Base-by-base conservation (phyloP, 768 basidiomycete genomes). In the Termitomyces sp. region DNA sequence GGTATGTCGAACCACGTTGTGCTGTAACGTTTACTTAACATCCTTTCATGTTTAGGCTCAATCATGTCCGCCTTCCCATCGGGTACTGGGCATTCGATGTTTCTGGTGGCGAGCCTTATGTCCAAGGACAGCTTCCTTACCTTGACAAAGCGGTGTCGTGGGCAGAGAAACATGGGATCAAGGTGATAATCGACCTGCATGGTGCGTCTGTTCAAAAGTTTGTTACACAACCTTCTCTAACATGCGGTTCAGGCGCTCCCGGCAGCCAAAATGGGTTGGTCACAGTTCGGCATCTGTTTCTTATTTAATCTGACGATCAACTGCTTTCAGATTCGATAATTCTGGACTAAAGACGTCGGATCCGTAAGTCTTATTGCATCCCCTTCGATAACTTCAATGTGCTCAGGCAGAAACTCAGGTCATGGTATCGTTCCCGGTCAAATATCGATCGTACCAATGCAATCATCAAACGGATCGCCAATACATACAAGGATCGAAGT, bases 81-180 rank as follows among this genome's bases (percentile, higher is more conserved):
- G 94, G 92, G 12, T 96, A 91, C 70, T 95, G 91, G 91, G 92
- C 89, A 1, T 92, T 87, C 63, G 91, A 94, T 57, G 84, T 92
- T 32, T 79, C 81, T n/a, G 76, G 77, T 17, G 90, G 90, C 5
- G 88, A 93, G 64, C 92, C 92, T 7, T 92, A 79, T 68, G 83
- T 90, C 57, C 81, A 83, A 71, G 90, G 90, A 11, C 90, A 92
- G 68, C 73, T 89, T 31, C 78, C 84, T 19, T 92, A 87, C 71
- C 73, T 92, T 21, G 60, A 75, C 59, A 79, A 84, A 37, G 90
- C 89, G 6, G 77, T 89, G 42, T 67, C 66, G n/a, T 93, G 91
- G 85, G 93, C 95, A 1, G 71, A 73, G 42, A 76, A 77, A 27
- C 70, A 90, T 63, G 85, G 85, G 8, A 68, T 97, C 42, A 94